Evolutionary conservation across 306 rosid genomes (phyloP), one percentile per base, ranked within the genome.

Genomic region (Lathyrus sativus): DNA sequence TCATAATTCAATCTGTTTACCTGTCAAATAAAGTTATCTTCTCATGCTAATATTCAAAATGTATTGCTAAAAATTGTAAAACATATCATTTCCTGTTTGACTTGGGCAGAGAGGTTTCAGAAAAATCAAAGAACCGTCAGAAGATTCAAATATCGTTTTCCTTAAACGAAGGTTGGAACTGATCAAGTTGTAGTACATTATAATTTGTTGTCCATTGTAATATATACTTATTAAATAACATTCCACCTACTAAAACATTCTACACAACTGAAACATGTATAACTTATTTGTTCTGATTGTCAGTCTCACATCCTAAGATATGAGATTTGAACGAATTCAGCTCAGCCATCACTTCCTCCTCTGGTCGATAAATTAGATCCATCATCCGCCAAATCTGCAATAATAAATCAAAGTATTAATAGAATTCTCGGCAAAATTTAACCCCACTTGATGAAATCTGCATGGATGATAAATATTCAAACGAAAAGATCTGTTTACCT

Each of bases 341-440:
- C 70, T 89, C 93, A 3, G 72, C 75, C 43, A 87, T n/a, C 61
- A 85, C 90, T 45, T 78, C 88, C 31, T 80, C 85, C 80, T 76
- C 75, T 0, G 95, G 86, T 75, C 90, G 74, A 76, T 87, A 78
- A 24, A 89, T 78, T 60, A 85, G 46, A 76, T 89, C 96, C 11
- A 87, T 59, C 86, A 87, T 83, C 76, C 96, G 53, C 96, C 93
- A 89, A 45, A 89, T 78, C 96, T 87, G 83, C 24, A 74, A 45
- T 45, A 61, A 12, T 19, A 17, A 44, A 73, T 28, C 70, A 12
- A 18, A 60, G 57, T 61, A 9, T 39, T n/a, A n/a, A n/a, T n/a
- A n/a, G n/a, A 31, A 67, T 13, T 2, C 54, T 62, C 33, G 35
- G 60, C 37, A 24, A 19, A 50, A 50, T 42, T 68, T 39, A 68